Evolutionary conservation across 208 protist genomes (phyloP).

Genomic region (Acanthamoeba triangularis): DNA sequence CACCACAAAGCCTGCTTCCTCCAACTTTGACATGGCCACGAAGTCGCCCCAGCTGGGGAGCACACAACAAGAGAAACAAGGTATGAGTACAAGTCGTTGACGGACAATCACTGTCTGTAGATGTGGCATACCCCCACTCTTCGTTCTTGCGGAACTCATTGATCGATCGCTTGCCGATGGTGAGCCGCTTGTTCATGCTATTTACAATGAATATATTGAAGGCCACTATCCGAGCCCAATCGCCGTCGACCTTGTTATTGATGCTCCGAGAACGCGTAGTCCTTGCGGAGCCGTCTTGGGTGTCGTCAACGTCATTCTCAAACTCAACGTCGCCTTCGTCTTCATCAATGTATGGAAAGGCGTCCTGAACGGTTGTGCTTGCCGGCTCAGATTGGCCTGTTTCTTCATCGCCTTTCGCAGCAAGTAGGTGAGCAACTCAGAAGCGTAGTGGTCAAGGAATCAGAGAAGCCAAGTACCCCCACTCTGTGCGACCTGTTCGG

Average conservation of each 20-base stretch:
- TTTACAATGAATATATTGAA: conserved; percentile 67
- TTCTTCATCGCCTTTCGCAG: not conserved
- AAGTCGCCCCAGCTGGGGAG: conserved; percentile 24
- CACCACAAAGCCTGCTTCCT: conserved; percentile 30
- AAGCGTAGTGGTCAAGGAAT: no score
- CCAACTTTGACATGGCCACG: conserved; percentile 39
- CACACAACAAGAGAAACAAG: no score
- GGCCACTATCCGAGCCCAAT: conserved; percentile 4
- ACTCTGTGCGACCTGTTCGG: not conserved
- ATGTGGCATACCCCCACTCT: conserved; percentile 11
- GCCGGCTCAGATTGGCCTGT: not conserved
- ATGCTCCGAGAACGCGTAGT: not conserved
- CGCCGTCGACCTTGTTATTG: not conserved
- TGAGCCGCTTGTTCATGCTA: conserved; percentile 45
- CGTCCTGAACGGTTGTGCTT: not conserved
- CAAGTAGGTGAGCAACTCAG: not conserved
- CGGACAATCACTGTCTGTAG: not conserved
- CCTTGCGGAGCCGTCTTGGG: not conserved
- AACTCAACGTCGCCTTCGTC: not conserved
- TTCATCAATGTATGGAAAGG: not conserved
- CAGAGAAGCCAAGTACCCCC: no score
- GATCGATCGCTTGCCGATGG: conserved; percentile 59
- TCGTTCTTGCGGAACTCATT: conserved; percentile 58
- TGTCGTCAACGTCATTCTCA: not conserved
- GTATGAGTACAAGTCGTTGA: no score